Base-by-base conservation (phyloP, 805 yeast genomes). In the Yarrowia hollandica region DNA sequence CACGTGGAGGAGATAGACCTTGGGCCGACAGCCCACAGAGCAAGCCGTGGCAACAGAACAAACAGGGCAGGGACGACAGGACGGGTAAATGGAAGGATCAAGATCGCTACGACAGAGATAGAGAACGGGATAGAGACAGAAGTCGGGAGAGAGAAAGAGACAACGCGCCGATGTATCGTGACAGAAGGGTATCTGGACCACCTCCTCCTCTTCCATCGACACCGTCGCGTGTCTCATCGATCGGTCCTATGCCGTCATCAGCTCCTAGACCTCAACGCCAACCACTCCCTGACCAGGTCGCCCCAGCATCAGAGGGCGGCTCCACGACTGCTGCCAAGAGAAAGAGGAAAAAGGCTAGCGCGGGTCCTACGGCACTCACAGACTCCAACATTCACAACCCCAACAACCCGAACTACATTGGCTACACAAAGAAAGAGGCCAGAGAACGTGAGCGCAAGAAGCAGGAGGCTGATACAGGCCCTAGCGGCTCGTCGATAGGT, bases 381-480 rank as follows among this genome's bases (percentile, higher is more conserved):
- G 39, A 48, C 30, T 48, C 55, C 11, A 48, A 48, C 30, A 48
- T 48, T 11, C 55, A 48, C 39, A 48, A 48, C 39, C 55, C 55
- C 39, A 48, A 48, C 30, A 48, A 48, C 55, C 55, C 55, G 39
- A 48, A 48, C 22, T 48, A 33, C 22, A 48, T 48, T 7, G 55
- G 55, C 7, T 48, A 48, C 22, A 48, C 55, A 3, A 48, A 48
- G 19, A 48, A 48, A 39, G 55, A 48, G 39, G 55, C 55, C 18
- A 28, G 55, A 5, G 39, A 31, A 16, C 38, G 55, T 5, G 39
- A 44, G n/a, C 25, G 37, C 14, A 19, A 44, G 28, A 30, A 33
- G 15, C 28, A 21, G 15, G 39, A 33, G 7, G 21, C 9, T 3
- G 55, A 33, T 6, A 4, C 15, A 16, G 30, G 16, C n/a, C 42